Evolutionary conservation across 345 rosid species (phyloP), one percentile per base, ranked within the genome.

Genomic region (Ricinus communis): DNA sequence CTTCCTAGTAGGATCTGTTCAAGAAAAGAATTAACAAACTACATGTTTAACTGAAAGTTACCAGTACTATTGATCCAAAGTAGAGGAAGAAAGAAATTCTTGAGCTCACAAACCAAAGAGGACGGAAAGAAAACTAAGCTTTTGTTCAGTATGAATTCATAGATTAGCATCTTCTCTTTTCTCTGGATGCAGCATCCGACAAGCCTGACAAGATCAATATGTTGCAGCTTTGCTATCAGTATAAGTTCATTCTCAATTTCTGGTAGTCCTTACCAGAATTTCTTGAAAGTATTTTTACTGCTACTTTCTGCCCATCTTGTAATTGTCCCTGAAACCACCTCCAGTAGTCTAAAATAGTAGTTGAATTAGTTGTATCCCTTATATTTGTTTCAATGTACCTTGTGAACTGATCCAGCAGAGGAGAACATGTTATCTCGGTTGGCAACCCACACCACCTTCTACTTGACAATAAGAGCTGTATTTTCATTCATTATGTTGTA

Each of bases 371-470:
- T 16, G 28, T 21, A n/a, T 16, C 31, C 5, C 18, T 40, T 11
- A n/a, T 21, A 40, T 40, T 6, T 62, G 65, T 21, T 62, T 40
- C 13, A 21, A 5, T 46, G 2, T 66, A 67, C 80, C 38, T 33
- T 33, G 6, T 33, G 6, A 33, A 33, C 38, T 2, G 38, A 6
- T 33, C 38, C 38, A 33, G n/a, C n/a, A n/a, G n/a, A n/a, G n/a
- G n/a, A n/a, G n/a, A n/a, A n/a, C n/a, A n/a, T 79, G 51, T 21
- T 30, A 64, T 79, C 47, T 27, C 76, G 70, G 65, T 79, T 77
- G 19, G 76, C 81, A 62, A 81, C 68, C 86, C 82, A 83, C 10
- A 83, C 78, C 49, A 70, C 33, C 33, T 30, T 70, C 30, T 73
- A 52, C 19, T 67, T 51, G 30, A 60, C 36, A 24, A 68, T 33